Evolutionary conservation across 768 basidiomycete genomes (phyloP).

Genomic region (Podaxis pistillaris): DNA sequence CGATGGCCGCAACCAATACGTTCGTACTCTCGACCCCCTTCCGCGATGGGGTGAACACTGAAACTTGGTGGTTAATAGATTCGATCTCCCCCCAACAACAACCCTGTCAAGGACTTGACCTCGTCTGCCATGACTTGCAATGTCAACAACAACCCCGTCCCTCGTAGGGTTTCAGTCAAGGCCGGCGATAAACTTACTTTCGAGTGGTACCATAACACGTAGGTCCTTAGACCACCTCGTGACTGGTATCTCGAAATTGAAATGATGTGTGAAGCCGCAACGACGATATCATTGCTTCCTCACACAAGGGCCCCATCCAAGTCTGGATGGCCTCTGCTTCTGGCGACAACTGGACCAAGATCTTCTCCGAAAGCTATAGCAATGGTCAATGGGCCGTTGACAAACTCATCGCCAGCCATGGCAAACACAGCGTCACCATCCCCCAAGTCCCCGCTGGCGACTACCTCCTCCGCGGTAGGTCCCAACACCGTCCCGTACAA

Average conservation of each 20-base stretch:
- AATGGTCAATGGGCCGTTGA: constrained; percentile 31
- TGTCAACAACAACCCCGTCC: constrained; percentile 30
- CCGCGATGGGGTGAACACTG: neutral
- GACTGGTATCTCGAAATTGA: neutral
- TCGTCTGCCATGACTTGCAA: constrained; percentile 31
- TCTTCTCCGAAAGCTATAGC: constrained; percentile 28
- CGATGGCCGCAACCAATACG: constrained; percentile 30
- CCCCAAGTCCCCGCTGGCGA: constrained; percentile 33
- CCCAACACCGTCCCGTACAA: neutral
- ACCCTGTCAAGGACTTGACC: constrained; percentile 34
- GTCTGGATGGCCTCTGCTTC: constrained; percentile 31
- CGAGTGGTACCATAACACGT: constrained; percentile 35
- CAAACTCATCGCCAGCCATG: constrained; percentile 27
- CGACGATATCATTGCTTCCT: constrained; percentile 35
- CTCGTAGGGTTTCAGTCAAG: constrained; percentile 27
- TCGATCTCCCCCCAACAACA: constrained; percentile 35
- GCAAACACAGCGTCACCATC: constrained; percentile 32
- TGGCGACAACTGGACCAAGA: constrained; percentile 33
- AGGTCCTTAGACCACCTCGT: neutral
- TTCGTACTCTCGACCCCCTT: constrained; percentile 16
- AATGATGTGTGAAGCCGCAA: constrained; percentile 23
- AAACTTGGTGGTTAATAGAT: constrained; percentile 22
- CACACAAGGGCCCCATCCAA: constrained; percentile 34
- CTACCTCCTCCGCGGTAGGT: constrained; percentile 32
- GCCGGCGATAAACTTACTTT: constrained; percentile 32